These are phyloP conservation scores for Radiomyces spectabilis DNA, from an alignment of 192 early-diverging fungal genomes.

Conservation along the genomic window DNA sequence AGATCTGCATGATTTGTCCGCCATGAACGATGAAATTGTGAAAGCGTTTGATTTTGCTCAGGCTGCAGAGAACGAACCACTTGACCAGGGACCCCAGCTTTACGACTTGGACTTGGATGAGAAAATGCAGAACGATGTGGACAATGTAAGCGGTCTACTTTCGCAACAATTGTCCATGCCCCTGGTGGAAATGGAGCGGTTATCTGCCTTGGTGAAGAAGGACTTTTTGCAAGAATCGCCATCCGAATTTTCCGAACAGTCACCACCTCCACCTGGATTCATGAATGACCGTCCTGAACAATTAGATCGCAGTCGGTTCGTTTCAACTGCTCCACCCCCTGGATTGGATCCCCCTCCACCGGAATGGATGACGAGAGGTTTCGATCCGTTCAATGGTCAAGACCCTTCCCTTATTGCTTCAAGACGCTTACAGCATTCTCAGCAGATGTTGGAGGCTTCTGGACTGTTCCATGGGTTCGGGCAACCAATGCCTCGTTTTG, in stretches of 20 bases:
- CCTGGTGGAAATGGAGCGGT: too few species aligned
- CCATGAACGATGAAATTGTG: slow-evolving; percentile 30
- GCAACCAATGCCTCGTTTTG: slow-evolving; percentile 1
- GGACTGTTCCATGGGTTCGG: slow-evolving; percentile 19
- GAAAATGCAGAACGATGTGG: too few species aligned
- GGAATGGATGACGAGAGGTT: slow-evolving; percentile 19
- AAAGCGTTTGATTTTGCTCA: slow-evolving; percentile 4
- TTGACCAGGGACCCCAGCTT: slow-evolving; percentile 1
- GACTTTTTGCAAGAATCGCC: too few species aligned
- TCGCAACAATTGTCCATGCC: too few species aligned
- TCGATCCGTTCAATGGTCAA: slow-evolving; percentile 24
- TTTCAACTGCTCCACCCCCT: slow-evolving; percentile 16
- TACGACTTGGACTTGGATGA: too few species aligned
- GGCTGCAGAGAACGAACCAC: slow-evolving; percentile 20
- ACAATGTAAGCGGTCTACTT: too few species aligned
- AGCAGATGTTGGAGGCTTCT: slow-evolving; percentile 24
- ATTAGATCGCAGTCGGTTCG: too few species aligned
- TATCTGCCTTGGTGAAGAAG: too few species aligned
- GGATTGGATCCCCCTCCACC: slow-evolving; percentile 18
- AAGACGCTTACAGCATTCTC: slow-evolving; percentile 26
- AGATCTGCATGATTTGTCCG: too few species aligned
- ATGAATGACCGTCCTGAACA: too few species aligned
- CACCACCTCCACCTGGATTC: too few species aligned
- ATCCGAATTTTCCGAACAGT: too few species aligned
- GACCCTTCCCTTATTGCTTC: slow-evolving; percentile 22